phyloP scores from a whole-genome alignment of 768 basidiomycete genomes.

The Suillus alpinus region DNA sequence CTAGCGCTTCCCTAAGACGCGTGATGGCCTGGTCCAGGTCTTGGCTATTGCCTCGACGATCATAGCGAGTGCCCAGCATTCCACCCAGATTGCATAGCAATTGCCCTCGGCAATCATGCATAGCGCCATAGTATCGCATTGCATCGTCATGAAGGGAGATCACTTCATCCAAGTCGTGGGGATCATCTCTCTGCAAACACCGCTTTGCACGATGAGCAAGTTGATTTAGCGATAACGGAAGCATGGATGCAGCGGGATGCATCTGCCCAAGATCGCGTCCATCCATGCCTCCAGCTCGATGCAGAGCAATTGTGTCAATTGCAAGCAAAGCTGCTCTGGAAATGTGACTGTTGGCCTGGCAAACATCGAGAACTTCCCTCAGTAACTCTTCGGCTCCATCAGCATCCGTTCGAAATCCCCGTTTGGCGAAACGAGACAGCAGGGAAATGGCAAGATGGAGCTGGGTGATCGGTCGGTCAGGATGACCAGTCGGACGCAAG shows the following conservation, averaged over 20 bases:
- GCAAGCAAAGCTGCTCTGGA: neutral
- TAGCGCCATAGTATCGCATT: neutral
- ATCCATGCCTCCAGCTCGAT: neutral
- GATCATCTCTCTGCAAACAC: neutral
- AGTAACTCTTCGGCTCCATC: neutral
- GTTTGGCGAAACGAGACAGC: neutral
- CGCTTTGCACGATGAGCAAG: neutral
- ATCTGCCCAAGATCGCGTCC: neutral
- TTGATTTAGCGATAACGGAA: neutral
- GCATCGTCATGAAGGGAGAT: neutral
- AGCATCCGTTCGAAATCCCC: neutral
- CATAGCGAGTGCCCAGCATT: neutral
- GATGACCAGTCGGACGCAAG: neutral
- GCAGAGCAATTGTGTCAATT: neutral
- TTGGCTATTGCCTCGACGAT: neutral
- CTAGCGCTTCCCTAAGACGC: conserved; percentile 4
- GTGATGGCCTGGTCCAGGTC: conserved; percentile 14
- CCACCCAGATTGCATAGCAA: neutral
- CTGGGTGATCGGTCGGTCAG: neutral
- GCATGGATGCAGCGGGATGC: neutral
- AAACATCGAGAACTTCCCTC: neutral
- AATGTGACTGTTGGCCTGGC: neutral
- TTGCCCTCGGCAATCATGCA: neutral
- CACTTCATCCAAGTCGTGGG: neutral
- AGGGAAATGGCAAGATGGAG: neutral